Evolutionary conservation across 1,284 basidiomycete species (phyloP), one percentile per base, ranked within the genome.

Genomic region (Phlebopus sp.): DNA sequence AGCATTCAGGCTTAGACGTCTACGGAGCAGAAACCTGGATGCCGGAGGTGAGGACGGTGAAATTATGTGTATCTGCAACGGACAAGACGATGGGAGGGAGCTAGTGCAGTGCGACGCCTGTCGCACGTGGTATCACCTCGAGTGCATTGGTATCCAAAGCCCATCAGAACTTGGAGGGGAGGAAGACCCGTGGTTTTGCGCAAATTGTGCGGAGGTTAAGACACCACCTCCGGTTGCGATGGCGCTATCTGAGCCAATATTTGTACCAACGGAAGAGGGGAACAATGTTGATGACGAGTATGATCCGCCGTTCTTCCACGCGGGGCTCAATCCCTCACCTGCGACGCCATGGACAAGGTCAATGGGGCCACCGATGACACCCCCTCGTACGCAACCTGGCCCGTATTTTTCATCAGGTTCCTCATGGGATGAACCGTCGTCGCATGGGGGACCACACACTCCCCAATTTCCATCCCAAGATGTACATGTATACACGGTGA

Each of bases 71-170:
- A 70, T 84, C n/a, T 90, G 87, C 58, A 66, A 70, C 31, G 82
- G 81, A 14, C 70, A 66, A 40, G 82, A 84, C 54, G 82, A 86
- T 51, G 84, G 83, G 1, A 72, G 79, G 21, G 77, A 83, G 46
- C 72, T 87, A 34, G 88, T 90, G 27, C 87, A 89, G 58, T 90
- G 87, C 55, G 86, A 88, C 56, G 73, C 75, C 8, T 90, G 87
- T 62, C 72, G 78, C 57, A 81, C 71, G 18, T 90, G 87, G 88
- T 89, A 84, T 59, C 87, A 90, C 64, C 70, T 88, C 31, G 67
- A 78, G 40, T 90, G 87, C 62, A 81, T 90, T 46, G 86, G 85
- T 36, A 81, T 90, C 54, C 67, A 64, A 46, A 74, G 72, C 56
- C 74, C 78, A 37, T 63, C 72, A 9, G 81, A 87, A 43, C 69